Evolutionary conservation across 371 early-diverging fungal genomes (phyloP).

Genomic region (Mucor mucedo): DNA sequence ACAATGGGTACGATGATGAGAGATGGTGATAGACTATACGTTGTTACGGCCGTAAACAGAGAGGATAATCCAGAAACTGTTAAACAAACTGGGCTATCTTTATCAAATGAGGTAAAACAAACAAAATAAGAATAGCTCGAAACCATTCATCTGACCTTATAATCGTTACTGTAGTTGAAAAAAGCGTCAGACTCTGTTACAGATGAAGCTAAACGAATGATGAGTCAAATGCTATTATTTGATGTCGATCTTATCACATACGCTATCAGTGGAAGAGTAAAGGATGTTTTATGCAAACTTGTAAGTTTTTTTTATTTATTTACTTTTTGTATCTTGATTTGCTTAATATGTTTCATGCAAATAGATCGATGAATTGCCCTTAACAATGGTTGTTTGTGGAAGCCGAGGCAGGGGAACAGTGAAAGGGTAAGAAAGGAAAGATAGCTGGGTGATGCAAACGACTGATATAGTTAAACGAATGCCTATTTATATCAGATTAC

Average conservation of each 20-base stretch:
- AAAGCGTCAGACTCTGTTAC: conserved; percentile 36
- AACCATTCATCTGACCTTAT: background rate
- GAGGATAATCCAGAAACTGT: conserved; percentile 47
- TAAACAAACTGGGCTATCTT: conserved; percentile 31
- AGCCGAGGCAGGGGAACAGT: conserved; percentile 61
- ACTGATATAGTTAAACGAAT: too few relatives aligned
- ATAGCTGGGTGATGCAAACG: background rate
- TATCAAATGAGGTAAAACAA: conserved; percentile 31
- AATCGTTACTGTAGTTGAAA: conserved; percentile 25
- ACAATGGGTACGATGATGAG: conserved; percentile 63
- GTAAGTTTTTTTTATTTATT: conserved; percentile 18
- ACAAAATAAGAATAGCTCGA: background rate
- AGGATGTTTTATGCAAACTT: conserved; percentile 47
- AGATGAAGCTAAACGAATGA: conserved; percentile 34
- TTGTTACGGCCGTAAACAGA: conserved; percentile 52
- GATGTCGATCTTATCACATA: conserved; percentile 54
- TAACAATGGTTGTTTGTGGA: conserved; percentile 65
- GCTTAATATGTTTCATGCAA: background rate
- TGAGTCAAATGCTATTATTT: conserved; percentile 48
- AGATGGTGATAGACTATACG: conserved; percentile 57
- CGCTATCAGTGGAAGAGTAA: conserved; percentile 57
- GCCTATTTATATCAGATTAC: conserved; percentile 28
- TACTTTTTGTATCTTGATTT: background rate
- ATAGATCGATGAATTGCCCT: conserved; percentile 52
- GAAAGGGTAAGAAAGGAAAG: conserved; percentile 50